Evolutionary conservation across 768 basidiomycete species (phyloP).

Genomic region (Pleurotus pulmonarius): DNA sequence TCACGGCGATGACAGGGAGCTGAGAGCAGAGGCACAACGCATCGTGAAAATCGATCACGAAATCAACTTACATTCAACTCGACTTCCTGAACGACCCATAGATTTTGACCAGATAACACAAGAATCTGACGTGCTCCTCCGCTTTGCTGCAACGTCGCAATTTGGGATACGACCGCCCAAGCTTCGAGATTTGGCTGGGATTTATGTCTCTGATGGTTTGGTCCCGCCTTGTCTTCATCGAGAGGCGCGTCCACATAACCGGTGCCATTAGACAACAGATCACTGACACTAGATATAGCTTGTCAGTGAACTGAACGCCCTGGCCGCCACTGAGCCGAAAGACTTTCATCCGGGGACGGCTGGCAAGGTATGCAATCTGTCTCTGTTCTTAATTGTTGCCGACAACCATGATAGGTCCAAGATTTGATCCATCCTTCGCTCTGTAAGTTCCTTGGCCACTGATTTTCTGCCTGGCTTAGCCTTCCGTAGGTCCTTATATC

Average conservation of each 20-base stretch:
- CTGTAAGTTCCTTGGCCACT: constrained; percentile 1
- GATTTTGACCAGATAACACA: background rate
- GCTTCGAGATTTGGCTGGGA: background rate
- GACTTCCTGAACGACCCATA: background rate
- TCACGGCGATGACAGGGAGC: background rate
- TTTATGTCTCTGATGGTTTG: constrained; percentile 9
- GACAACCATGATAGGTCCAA: constrained; percentile 7
- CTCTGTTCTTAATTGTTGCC: background rate
- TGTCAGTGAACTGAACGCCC: constrained; percentile 8
- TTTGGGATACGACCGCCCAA: background rate
- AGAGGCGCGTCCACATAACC: background rate
- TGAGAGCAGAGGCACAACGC: constrained; percentile 4
- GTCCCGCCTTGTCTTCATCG: constrained; percentile 11
- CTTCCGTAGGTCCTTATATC: background rate
- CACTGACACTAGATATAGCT: constrained; percentile 1
- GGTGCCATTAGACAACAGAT: too few species aligned
- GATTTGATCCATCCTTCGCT: constrained; percentile 16
- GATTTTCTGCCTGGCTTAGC: too few species aligned
- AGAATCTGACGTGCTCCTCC: background rate
- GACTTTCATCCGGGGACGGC: constrained; percentile 13
- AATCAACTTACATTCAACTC: background rate
- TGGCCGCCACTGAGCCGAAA: constrained; percentile 11
- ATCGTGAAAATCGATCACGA: constrained; percentile 1
- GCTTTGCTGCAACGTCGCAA: background rate
- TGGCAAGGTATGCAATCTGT: constrained; percentile 9